phyloP scores from a whole-genome alignment of 306 rosid species.

The Prunus mongolica region DNA sequence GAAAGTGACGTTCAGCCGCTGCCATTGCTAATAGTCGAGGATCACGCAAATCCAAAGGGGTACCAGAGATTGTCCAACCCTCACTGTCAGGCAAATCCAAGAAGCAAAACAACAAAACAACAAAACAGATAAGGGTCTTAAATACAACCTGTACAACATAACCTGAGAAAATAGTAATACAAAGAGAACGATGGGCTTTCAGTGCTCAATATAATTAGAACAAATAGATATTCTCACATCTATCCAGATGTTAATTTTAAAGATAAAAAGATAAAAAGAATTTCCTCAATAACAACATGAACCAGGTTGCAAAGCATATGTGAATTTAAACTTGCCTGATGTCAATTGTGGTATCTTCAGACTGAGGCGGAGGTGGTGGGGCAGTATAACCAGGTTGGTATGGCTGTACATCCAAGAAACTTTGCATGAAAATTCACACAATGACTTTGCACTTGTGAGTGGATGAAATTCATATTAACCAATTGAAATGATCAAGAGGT shows the following conservation, averaged over 20 bases:
- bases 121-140: not conserved
- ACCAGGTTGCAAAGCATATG: not conserved
- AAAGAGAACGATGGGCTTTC: not conserved
- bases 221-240: not conserved
- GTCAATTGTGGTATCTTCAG: slow-evolving; percentile 44
- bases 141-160: not conserved
- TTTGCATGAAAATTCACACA: not conserved
- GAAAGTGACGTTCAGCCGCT: slow-evolving; percentile 51
- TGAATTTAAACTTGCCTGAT: slow-evolving; percentile 42
- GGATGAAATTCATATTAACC: not conserved
- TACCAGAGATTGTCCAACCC: slow-evolving; percentile 47
- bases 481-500: not conserved
- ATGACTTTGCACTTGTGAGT: not conserved
- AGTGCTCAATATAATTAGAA: not conserved
- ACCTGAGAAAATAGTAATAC: not conserved
- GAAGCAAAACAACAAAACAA: slow-evolving; percentile 6
- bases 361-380: slow-evolving; percentile 33
- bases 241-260: not conserved
- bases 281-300: not conserved
- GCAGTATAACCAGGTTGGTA: slow-evolving; percentile 47
- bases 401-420: slow-evolving; percentile 25
- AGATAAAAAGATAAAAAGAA: not conserved
- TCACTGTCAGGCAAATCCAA: slow-evolving; percentile 32
- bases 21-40: slow-evolving; percentile 55
- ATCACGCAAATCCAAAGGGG: slow-evolving; percentile 49